Conservation (phyloP, 1,284 basidiomycete genomes). For the Singerocomus rubriflavus region DNA sequence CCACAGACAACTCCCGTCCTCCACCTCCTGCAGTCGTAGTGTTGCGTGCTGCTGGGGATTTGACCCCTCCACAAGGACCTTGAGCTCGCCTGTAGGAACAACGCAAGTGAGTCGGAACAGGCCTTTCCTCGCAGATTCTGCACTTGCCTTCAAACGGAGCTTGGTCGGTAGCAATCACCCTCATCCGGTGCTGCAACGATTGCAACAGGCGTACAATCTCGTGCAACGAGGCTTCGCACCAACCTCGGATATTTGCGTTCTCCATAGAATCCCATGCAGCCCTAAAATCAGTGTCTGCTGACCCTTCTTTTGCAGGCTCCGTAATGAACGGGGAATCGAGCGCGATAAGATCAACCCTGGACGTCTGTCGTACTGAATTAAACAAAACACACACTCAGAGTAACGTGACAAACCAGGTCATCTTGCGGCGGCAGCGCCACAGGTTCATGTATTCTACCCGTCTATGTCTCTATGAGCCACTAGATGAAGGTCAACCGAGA, state of each 20-base stretch:
- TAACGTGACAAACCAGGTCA: constrained; percentile 23
- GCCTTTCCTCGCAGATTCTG: not conserved
- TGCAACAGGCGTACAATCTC: constrained; percentile 51
- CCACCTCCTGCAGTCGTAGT: constrained; percentile 57
- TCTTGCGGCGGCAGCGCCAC: constrained; percentile 6
- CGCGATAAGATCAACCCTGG: constrained; percentile 58
- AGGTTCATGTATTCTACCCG: not conserved
- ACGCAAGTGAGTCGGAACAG: not conserved
- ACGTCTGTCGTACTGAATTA: constrained; percentile 32
- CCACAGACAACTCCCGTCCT: constrained; percentile 74
- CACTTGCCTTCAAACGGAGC: constrained; percentile 57
- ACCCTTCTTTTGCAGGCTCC: constrained; percentile 35
- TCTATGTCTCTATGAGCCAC: constrained; percentile 15
- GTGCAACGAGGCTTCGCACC: constrained; percentile 58
- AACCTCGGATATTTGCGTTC: constrained; percentile 52
- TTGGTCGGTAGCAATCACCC: constrained; percentile 50
- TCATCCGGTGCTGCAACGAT: constrained; percentile 44
- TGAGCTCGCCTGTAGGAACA: constrained; percentile 54
- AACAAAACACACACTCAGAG: not conserved
- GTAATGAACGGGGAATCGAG: constrained; percentile 65
- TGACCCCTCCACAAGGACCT: constrained; percentile 46
- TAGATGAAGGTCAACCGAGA: not conserved
- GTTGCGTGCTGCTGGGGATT: constrained; percentile 32
- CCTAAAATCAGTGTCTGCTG: constrained; percentile 46
- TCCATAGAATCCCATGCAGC: constrained; percentile 51